phyloP scores from a whole-genome alignment of 1,284 basidiomycete genomes.

The Tremellales sp. region DNA sequence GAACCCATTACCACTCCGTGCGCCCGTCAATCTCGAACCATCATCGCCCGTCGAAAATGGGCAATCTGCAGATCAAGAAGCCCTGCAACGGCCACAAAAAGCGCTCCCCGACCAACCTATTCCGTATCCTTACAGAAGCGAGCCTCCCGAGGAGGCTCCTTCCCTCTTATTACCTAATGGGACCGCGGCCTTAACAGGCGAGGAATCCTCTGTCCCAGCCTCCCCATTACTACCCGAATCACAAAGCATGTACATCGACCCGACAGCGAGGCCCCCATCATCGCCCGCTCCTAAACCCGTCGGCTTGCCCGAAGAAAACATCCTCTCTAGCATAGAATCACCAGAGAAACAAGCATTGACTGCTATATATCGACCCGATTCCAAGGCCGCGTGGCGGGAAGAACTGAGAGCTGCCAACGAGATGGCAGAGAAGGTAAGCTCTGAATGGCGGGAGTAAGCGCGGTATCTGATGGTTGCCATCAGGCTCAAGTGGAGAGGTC shows the following conservation, averaged over 20 bases:
- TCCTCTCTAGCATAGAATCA: neutral
- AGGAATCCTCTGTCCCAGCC: slow-evolving; percentile 2
- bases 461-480: neutral
- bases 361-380: slow-evolving; percentile 81
- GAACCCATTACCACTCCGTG: slow-evolving; percentile 88
- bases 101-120: slow-evolving; percentile 33
- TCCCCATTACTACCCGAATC: slow-evolving; percentile 4
- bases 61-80: slow-evolving; percentile 5
- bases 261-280: slow-evolving; percentile 29
- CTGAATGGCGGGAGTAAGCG: neutral
- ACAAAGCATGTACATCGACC: slow-evolving; percentile 13
- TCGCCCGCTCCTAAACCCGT: slow-evolving; percentile 29
- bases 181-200: neutral
- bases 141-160: neutral
- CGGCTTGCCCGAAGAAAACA: slow-evolving; percentile 20
- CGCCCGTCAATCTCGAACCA: slow-evolving; percentile 44
- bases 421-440: slow-evolving; percentile 38
- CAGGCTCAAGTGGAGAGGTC: slow-evolving; percentile 14
- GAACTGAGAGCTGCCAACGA: slow-evolving; percentile 49
- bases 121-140: slow-evolving; percentile 13
- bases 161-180: neutral
- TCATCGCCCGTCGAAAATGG: slow-evolving; percentile 4
- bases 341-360: slow-evolving; percentile 57
- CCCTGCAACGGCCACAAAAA: slow-evolving; percentile 39
- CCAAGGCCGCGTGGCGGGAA: slow-evolving; percentile 77